Conservation (phyloP, 1,284 basidiomycete species). For the Naganishia albida region DNA sequence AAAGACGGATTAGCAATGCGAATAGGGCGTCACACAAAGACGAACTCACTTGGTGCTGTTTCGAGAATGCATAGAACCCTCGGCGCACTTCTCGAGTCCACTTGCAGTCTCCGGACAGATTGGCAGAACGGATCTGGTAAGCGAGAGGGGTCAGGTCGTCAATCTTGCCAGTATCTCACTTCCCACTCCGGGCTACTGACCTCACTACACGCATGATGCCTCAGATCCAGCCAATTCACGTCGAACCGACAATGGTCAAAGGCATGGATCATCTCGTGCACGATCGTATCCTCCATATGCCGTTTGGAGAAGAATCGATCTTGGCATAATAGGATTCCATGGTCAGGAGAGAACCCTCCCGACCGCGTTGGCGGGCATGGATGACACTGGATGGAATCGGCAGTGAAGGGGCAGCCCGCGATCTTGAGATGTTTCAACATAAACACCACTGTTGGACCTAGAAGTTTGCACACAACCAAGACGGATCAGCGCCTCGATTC, state of each 20-base stretch:
- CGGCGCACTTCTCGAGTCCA: slow-evolving; percentile 73
- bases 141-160: background rate
- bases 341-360: slow-evolving; percentile 78
- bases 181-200: slow-evolving; percentile 57
- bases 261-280: slow-evolving; percentile 94
- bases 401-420: slow-evolving; percentile 65
- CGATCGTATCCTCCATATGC: slow-evolving; percentile 89
- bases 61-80: slow-evolving; percentile 77
- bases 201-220: slow-evolving; percentile 95
- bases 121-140: slow-evolving; percentile 85
- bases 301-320: slow-evolving; percentile 76
- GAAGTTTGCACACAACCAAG: background rate
- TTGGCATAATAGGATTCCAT: slow-evolving; percentile 79
- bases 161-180: background rate
- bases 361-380: slow-evolving; percentile 73
- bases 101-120: slow-evolving; percentile 86
- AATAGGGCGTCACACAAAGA: slow-evolving; percentile 8
- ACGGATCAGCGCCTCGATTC: background rate
- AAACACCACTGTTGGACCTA: slow-evolving; percentile 81
- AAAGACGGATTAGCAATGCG: background rate
- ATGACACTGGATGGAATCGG: slow-evolving; percentile 72
- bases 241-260: slow-evolving; percentile 94
- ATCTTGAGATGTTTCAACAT: slow-evolving; percentile 79
- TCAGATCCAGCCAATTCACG: slow-evolving; percentile 83
- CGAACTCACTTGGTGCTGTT: slow-evolving; percentile 81